These are phyloP conservation scores for Penicillium sp. DNA, from an alignment of 2,329 filamentous ascomycete species.

Conservation along the genomic window DNA sequence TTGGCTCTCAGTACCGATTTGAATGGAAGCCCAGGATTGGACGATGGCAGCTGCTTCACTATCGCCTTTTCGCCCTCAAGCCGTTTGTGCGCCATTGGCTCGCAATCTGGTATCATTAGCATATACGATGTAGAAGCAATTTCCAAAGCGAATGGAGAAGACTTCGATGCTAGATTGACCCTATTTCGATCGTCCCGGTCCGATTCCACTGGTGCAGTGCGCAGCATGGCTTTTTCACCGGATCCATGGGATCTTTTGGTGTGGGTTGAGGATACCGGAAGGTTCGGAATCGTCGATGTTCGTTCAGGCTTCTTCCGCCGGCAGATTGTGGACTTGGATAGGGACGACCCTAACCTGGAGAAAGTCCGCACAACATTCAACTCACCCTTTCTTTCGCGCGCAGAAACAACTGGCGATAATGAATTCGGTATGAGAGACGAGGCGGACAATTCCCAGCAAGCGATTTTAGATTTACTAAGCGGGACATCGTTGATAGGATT, in stretches of 20 bases:
- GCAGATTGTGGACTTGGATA: constrained; percentile 39
- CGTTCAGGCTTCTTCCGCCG: constrained; percentile 44
- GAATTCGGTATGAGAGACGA: constrained; percentile 19
- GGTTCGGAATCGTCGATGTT: constrained; percentile 45
- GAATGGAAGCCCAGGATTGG: constrained; percentile 19
- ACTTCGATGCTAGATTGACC: constrained; percentile 56
- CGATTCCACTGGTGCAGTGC: constrained; percentile 70
- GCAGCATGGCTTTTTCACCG: constrained; percentile 89
- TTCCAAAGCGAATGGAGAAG: constrained; percentile 20
- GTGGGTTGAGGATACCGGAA: constrained; percentile 80
- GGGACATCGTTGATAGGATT: constrained; percentile 19
- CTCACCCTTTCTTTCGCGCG: constrained; percentile 18
- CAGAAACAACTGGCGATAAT: constrained; percentile 17
- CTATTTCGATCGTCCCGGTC: constrained; percentile 75
- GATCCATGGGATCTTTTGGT: constrained; percentile 85
- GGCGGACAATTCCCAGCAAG: constrained; percentile 21
- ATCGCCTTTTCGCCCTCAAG: constrained; percentile 48
- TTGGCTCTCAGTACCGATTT: constrained; percentile 35
- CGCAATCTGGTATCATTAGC: constrained; percentile 46
- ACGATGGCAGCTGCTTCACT: constrained; percentile 46
- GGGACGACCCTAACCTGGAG: constrained; percentile 30
- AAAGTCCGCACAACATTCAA: constrained; percentile 30
- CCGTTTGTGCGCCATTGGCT: constrained; percentile 48
- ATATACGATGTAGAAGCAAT: constrained; percentile 40
- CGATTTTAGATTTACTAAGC: constrained; percentile 25